A percentile compares a stretch with the other conserved stretches of the same genome.
Evolutionary conservation across 2,329 filamentous ascomycete species (phyloP).

Genomic region (Fulvia fulva): DNA sequence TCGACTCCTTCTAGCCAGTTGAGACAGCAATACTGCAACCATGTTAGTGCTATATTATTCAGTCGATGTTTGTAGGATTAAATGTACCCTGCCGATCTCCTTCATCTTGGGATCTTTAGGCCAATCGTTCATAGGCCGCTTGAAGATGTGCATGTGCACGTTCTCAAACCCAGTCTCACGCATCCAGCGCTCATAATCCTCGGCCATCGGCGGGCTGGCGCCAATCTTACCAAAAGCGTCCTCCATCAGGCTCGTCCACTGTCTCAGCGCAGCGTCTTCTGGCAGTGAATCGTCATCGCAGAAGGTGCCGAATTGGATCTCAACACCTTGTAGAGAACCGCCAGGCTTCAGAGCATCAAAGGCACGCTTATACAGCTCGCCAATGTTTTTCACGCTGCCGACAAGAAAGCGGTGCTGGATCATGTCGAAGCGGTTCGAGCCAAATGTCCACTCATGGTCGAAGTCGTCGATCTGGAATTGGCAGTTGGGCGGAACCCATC

Average conservation of each 20-base stretch:
- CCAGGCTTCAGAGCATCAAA: slow-evolving; percentile 37
- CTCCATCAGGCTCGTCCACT: slow-evolving; percentile 26
- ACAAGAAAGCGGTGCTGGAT: slow-evolving; percentile 40
- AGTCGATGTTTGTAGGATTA: neutral
- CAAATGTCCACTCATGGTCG: slow-evolving; percentile 38
- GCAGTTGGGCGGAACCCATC: slow-evolving; percentile 27
- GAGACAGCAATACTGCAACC: slow-evolving; percentile 18
- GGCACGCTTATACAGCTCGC: slow-evolving; percentile 30
- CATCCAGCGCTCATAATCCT: slow-evolving; percentile 18
- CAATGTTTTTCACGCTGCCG: slow-evolving; percentile 23
- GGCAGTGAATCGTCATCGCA: slow-evolving; percentile 40
- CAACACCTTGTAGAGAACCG: slow-evolving; percentile 42
- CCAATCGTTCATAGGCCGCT: slow-evolving; percentile 28
- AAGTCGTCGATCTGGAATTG: slow-evolving; percentile 33
- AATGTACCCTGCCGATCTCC: slow-evolving; percentile 21
- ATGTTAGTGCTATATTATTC: neutral
- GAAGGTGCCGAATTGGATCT: slow-evolving; percentile 38
- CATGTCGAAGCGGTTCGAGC: slow-evolving; percentile 38
- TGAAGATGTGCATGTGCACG: slow-evolving; percentile 22
- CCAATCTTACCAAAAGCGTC: slow-evolving; percentile 23
- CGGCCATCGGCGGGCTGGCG: slow-evolving; percentile 10
- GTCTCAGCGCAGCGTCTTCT: slow-evolving; percentile 20
- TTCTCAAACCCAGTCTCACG: slow-evolving; percentile 27
- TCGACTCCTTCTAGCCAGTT: slow-evolving; percentile 39
- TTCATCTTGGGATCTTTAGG: slow-evolving; percentile 29